phyloP scores from a whole-genome alignment of 805 yeast genomes.

The Monosporozyma solicola region DNA sequence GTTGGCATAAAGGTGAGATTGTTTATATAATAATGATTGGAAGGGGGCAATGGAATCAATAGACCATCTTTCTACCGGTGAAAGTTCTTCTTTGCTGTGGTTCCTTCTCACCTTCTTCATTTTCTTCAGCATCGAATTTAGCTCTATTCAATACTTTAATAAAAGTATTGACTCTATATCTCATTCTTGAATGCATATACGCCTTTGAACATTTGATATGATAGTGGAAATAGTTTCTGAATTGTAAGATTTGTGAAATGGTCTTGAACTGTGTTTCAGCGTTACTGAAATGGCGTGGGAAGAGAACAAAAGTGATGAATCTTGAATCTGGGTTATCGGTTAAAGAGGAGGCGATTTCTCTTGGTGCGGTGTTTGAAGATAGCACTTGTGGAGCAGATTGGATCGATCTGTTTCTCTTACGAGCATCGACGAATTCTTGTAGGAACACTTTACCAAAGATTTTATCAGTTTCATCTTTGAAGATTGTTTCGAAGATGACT shows the following conservation, averaged over 20 bases:
- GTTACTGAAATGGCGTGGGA: slow-evolving; percentile 85
- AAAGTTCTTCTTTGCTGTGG: slow-evolving; percentile 25
- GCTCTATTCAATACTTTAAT: slow-evolving; percentile 94
- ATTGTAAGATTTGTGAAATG: slow-evolving; percentile 82
- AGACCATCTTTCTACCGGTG: slow-evolving; percentile 29
- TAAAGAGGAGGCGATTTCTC: slow-evolving; percentile 48
- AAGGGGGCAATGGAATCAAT: slow-evolving; percentile 6
- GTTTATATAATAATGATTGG: neutral
- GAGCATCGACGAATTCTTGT: slow-evolving; percentile 92
- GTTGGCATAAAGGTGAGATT: neutral
- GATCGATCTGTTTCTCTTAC: slow-evolving; percentile 84
- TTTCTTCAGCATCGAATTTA: slow-evolving; percentile 82
- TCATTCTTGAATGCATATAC: slow-evolving; percentile 96
- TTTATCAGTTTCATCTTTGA: slow-evolving; percentile 95
- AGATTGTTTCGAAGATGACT: slow-evolving; percentile 86
- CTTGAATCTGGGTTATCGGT: slow-evolving; percentile 32
- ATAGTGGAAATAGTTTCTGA: slow-evolving; percentile 95
- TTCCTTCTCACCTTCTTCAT: slow-evolving; percentile 28
- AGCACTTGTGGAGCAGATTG: slow-evolving; percentile 98
- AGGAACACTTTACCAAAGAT: slow-evolving; percentile 80
- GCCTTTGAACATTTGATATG: slow-evolving; percentile 98
- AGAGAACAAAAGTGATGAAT: slow-evolving; percentile 61
- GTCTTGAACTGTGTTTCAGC: slow-evolving; percentile 26
- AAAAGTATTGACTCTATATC: slow-evolving; percentile 88
- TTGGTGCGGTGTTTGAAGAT: slow-evolving; percentile 89